phyloP scores from a whole-genome alignment of 352 stramenopile genomes.

The Phytophthora tentaculata region DNA sequence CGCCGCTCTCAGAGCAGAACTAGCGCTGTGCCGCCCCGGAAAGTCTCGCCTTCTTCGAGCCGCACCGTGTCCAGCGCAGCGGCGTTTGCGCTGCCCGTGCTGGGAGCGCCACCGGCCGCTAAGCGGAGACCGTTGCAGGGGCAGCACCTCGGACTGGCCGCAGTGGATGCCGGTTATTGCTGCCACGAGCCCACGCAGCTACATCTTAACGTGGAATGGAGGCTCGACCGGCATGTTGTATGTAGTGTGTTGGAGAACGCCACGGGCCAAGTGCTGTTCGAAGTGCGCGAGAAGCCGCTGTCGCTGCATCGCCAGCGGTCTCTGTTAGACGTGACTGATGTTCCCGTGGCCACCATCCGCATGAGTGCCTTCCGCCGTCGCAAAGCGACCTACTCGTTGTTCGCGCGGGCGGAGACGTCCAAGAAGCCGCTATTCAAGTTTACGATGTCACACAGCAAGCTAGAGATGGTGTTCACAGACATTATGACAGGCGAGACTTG shows the following conservation, averaged over 20 bases:
- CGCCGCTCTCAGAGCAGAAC: constrained; percentile 3
- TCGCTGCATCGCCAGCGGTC: constrained; percentile 44
- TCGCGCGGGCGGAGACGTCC: constrained; percentile 17
- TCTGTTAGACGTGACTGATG: constrained; percentile 34
- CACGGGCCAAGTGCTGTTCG: constrained; percentile 40
- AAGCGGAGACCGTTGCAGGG: constrained; percentile 31
- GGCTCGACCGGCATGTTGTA: constrained; percentile 36
- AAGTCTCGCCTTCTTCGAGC: constrained; percentile 3
- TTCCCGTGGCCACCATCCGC: constrained; percentile 42
- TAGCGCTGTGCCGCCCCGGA: not conserved
- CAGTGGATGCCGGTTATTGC: constrained; percentile 42
- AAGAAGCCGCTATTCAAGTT: constrained; percentile 45
- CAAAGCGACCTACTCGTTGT: constrained; percentile 40
- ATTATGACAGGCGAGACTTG: constrained; percentile 45
- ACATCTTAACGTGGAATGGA: constrained; percentile 36
- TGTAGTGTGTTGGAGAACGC: constrained; percentile 33
- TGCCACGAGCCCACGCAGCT: constrained; percentile 43
- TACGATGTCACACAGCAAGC: constrained; percentile 19
- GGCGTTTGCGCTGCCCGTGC: constrained; percentile 17
- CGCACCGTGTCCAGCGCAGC: constrained; percentile 17
- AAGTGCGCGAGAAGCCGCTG: constrained; percentile 37
- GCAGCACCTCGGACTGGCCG: constrained; percentile 42
- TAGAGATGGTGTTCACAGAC: constrained; percentile 44
- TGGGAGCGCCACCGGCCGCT: constrained; percentile 13
- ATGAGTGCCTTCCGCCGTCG: constrained; percentile 38